Conservation (phyloP, 2,329 filamentous ascomycete species). For the Sphaceloma murrayae region DNA sequence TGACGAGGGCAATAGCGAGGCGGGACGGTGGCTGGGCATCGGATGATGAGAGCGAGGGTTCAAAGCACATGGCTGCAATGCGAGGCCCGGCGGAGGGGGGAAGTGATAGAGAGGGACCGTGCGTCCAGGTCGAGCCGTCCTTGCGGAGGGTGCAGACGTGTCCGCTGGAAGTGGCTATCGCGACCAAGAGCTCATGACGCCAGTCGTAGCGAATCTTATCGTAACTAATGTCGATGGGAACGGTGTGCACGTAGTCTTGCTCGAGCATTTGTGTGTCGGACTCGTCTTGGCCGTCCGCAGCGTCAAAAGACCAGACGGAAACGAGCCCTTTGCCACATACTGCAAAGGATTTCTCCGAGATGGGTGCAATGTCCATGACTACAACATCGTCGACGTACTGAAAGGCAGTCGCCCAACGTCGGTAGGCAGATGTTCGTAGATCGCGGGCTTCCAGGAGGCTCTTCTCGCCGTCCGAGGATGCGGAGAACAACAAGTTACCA, state of each 20-base stretch:
- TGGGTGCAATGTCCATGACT: slow-evolving; percentile 38
- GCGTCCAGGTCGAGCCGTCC: slow-evolving; percentile 12
- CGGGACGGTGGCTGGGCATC: slow-evolving; percentile 12
- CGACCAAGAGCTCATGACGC: slow-evolving; percentile 25
- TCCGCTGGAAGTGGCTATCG: slow-evolving; percentile 26
- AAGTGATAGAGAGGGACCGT: slow-evolving; percentile 9
- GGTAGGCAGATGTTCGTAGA: background rate
- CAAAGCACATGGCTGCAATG: slow-evolving; percentile 35
- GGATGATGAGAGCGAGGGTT: slow-evolving; percentile 20
- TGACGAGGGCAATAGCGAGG: slow-evolving; percentile 33
- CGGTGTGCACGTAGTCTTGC: slow-evolving; percentile 30
- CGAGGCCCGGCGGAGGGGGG: slow-evolving; percentile 21
- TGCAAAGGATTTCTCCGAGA: slow-evolving; percentile 34
- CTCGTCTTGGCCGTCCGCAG: background rate
- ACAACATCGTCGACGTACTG: slow-evolving; percentile 29
- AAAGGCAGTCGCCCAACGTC: background rate
- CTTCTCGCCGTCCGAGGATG: slow-evolving; percentile 24
- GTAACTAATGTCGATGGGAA: slow-evolving; percentile 18
- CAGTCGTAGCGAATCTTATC: slow-evolving; percentile 32
- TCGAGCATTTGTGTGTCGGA: slow-evolving; percentile 19
- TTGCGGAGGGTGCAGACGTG: slow-evolving; percentile 30
- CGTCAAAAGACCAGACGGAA: slow-evolving; percentile 7
- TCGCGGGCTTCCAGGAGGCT: slow-evolving; percentile 28
- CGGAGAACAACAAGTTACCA: slow-evolving; percentile 26
- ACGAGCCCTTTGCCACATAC: slow-evolving; percentile 34